Base-by-base conservation (phyloP, 441 rosid genomes). In the Hura crepitans region DNA sequence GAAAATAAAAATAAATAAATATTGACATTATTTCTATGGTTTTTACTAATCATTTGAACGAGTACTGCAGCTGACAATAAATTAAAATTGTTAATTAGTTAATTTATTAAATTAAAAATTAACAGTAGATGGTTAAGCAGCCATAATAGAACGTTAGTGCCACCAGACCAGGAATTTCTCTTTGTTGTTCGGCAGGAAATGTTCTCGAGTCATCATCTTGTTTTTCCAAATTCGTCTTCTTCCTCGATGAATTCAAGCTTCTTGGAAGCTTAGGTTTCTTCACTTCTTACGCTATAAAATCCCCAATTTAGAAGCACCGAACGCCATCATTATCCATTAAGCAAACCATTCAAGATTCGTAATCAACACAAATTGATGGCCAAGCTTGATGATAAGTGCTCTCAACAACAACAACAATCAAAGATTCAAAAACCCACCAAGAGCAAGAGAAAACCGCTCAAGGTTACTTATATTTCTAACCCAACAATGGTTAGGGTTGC, bases 401-500 rank as follows among this genome's bases (percentile, higher is more conserved):
- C 45, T 23, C 39, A 54, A 6, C 53, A 66, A 0, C 74, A 62
- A 14, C 56, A 3, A 7, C 56, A 3, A 7, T 30, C 37, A 1
- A 37, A 39, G 60, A 39, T 65, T 45, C 54, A 31, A 22, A 75
- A 63, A 58, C 55, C 69, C 50, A 56, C 33, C 50, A 71, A 49
- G 54, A 20, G 18, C 9, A 79, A 70, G 71, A 81, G 73, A 72
- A 37, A 54, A 42, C 81, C 84, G 14, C 6, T 80, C 57, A 85
- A 80, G 75, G 70, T 85, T 43, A 80, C 51, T 1, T 82, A 82
- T 72, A 82, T 85, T 55, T 80, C 85, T 3, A 85, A 75, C 75
- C 89, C 89, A 2, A 73, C 67, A 67, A 54, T 80, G 79, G 78
- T 85, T 56, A 80, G 55, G 63, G 84, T 77, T 9, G 54, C 78